Conservation (phyloP, 2,329 filamentous ascomycete genomes). For the Trichophyton rubrum region DNA sequence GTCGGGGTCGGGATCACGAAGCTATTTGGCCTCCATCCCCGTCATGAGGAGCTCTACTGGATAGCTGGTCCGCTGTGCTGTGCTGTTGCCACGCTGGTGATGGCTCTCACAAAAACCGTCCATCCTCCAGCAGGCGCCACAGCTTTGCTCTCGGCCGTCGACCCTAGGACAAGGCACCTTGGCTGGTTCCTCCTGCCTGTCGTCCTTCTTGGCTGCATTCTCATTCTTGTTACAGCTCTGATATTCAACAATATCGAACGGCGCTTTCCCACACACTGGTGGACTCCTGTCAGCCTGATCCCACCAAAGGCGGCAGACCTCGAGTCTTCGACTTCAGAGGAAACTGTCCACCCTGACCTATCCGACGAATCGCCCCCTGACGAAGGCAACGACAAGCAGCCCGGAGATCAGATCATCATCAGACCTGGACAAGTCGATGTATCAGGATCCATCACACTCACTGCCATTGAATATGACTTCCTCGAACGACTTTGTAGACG, state of each 20-base stretch:
- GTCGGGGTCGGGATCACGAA: slow-evolving; percentile 52
- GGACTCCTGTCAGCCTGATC: slow-evolving; percentile 25
- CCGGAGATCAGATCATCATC: slow-evolving; percentile 19
- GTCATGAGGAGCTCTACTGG: slow-evolving; percentile 45
- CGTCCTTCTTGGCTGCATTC: slow-evolving; percentile 44
- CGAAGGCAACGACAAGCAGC: slow-evolving; percentile 12
- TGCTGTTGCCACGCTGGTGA: slow-evolving; percentile 49
- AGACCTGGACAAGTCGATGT: slow-evolving; percentile 21
- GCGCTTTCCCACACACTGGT: slow-evolving; percentile 59
- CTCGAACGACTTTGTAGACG: slow-evolving; percentile 25
- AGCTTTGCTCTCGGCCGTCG: slow-evolving; percentile 54
- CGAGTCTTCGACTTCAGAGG: slow-evolving; percentile 12
- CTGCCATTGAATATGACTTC: slow-evolving; percentile 22
- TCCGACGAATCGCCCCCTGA: neutral
- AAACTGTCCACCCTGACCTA: neutral
- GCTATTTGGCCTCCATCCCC: slow-evolving; percentile 45
- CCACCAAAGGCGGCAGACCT: slow-evolving; percentile 15
- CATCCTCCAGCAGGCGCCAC: slow-evolving; percentile 67
- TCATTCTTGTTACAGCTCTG: slow-evolving; percentile 53
- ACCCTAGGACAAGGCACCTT: slow-evolving; percentile 40
- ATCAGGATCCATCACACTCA: slow-evolving; percentile 25
- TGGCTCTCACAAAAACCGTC: slow-evolving; percentile 58
- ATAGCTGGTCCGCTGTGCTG: slow-evolving; percentile 54
- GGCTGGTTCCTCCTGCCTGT: slow-evolving; percentile 60
- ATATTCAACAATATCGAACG: slow-evolving; percentile 58